Conservation (phyloP, 208 protist genomes). For the Trypanosoma brucei region DNA sequence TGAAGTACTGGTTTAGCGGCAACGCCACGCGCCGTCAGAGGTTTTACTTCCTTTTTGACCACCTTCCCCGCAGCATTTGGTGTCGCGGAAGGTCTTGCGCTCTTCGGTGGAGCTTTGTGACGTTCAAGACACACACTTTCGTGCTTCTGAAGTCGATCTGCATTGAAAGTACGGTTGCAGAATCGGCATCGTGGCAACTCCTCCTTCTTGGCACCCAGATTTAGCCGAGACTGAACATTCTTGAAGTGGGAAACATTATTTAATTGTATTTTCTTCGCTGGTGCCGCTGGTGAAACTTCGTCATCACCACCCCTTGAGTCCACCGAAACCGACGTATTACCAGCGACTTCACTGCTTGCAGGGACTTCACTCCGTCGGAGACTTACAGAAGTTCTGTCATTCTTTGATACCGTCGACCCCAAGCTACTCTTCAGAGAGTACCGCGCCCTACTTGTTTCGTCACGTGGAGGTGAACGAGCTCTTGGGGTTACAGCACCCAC, state of each 20-base stretch:
- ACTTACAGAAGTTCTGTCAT: background rate
- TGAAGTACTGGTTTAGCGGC: background rate
- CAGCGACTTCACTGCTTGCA: background rate
- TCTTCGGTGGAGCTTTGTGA: constrained; percentile 25
- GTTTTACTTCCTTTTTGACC: background rate
- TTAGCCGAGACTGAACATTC: constrained; percentile 66
- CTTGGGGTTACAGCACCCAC: background rate
- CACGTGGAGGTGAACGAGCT: background rate
- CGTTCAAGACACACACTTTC: constrained; percentile 76
- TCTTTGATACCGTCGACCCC: background rate
- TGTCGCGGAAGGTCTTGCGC: background rate
- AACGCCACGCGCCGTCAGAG: background rate
- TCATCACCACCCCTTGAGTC: constrained; percentile 5
- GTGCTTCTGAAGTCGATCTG: constrained; percentile 75
- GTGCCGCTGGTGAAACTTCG: constrained; percentile 3
- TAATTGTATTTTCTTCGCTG: constrained; percentile 46
- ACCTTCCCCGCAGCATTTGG: background rate
- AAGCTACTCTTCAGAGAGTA: background rate
- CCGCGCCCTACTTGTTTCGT: background rate
- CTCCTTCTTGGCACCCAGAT: constrained; percentile 28
- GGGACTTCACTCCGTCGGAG: background rate
- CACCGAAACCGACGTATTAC: background rate
- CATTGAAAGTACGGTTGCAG: constrained; percentile 76
- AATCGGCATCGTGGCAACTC: constrained; percentile 49
- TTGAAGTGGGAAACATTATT: constrained; percentile 84